These are phyloP conservation scores for Blastobotrys petasosporus DNA, from an alignment of 1,139 yeast species.

Conservation along the genomic window DNA sequence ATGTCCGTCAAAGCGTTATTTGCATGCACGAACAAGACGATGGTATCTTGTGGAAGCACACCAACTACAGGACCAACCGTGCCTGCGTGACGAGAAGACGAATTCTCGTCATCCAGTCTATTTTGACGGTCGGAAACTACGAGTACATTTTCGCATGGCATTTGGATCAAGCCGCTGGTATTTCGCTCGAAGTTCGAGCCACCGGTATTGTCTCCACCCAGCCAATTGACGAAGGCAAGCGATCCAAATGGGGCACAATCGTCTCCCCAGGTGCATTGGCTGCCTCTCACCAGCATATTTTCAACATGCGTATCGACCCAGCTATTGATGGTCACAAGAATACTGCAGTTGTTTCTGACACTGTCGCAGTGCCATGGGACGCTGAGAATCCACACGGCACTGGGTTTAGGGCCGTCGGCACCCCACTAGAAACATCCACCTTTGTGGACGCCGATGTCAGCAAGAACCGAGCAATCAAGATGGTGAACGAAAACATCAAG, in stretches of 20 bases:
- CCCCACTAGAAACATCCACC: slow-evolving; percentile 65
- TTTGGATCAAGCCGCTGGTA: slow-evolving; percentile 77
- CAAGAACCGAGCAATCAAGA: slow-evolving; percentile 71
- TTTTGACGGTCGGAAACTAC: slow-evolving; percentile 87
- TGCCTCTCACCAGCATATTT: slow-evolving; percentile 81
- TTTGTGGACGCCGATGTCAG: slow-evolving; percentile 69
- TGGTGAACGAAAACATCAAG: slow-evolving; percentile 64
- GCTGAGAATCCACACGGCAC: slow-evolving; percentile 63
- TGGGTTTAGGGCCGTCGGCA: slow-evolving; percentile 65
- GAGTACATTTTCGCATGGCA: slow-evolving; percentile 76
- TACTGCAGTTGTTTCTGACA: slow-evolving; percentile 63
- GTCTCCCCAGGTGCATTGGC: slow-evolving; percentile 87
- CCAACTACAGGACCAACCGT: slow-evolving; percentile 69
- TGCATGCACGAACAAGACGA: slow-evolving; percentile 90
- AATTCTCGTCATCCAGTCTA: slow-evolving; percentile 77
- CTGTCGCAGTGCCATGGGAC: slow-evolving; percentile 57
- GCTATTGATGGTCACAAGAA: slow-evolving; percentile 81
- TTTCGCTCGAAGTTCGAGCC: slow-evolving; percentile 79
- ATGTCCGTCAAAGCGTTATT: slow-evolving; percentile 62
- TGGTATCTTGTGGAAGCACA: slow-evolving; percentile 77
- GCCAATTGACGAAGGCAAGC: slow-evolving; percentile 73
- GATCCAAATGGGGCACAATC: slow-evolving; percentile 76
- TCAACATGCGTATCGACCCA: slow-evolving; percentile 81
- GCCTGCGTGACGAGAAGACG: slow-evolving; percentile 81
- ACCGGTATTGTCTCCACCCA: slow-evolving; percentile 67